Conservation (phyloP, 1,139 yeast species). For the Pneumocystis murina region DNA sequence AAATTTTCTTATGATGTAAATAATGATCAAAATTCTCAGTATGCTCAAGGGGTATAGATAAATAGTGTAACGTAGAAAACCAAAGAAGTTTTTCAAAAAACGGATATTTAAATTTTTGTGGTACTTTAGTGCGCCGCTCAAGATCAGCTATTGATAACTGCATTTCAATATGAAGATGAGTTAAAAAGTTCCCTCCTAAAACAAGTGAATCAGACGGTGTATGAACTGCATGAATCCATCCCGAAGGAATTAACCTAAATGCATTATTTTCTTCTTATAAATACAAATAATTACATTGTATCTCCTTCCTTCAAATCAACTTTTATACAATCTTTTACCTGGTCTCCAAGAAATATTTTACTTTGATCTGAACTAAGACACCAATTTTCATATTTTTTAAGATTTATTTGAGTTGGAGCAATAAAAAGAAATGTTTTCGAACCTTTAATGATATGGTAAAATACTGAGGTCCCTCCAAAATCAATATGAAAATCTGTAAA, state of each 20-base stretch:
- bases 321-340: conserved; percentile 36
- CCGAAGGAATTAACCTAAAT: conserved; percentile 53
- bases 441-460: conserved; percentile 67
- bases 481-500: conserved; percentile 86
- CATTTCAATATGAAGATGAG: conserved; percentile 43
- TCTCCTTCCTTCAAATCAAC: conserved; percentile 58
- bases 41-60: conserved; percentile 6
- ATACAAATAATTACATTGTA: conserved; percentile 28
- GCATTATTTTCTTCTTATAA: not conserved
- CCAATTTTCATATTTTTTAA: conserved; percentile 55
- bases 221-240: conserved; percentile 85
- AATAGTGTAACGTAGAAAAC: conserved; percentile 29
- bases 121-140: conserved; percentile 58
- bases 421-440: conserved; percentile 57
- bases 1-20: not conserved
- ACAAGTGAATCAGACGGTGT: conserved; percentile 72
- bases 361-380: conserved; percentile 51
- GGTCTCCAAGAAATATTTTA: conserved; percentile 51
- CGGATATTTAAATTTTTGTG: conserved; percentile 64
- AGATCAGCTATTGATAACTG: conserved; percentile 49
- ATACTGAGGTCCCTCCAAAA: conserved; percentile 85
- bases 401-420: conserved; percentile 57
- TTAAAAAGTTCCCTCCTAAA: conserved; percentile 75
- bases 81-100: conserved; percentile 56
- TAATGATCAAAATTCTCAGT: not conserved